These are phyloP conservation scores for Camelina hispida DNA, from an alignment of 345 rosid genomes.

Conservation along the genomic window DNA sequence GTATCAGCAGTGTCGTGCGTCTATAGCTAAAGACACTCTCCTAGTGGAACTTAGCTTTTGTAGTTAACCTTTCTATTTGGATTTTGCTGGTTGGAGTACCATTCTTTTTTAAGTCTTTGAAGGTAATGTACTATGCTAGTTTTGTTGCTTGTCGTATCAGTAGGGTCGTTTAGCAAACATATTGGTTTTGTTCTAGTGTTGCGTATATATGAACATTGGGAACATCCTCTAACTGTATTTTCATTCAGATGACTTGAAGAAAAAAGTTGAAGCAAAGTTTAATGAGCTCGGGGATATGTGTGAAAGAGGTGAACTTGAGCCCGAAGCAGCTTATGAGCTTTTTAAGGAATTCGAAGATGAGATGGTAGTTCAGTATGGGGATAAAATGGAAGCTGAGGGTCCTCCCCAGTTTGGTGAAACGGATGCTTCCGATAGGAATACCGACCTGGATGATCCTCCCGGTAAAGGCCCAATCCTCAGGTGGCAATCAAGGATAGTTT, in stretches of 20 bases:
- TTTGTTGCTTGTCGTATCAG: constrained; percentile 7
- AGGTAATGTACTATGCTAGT: neutral
- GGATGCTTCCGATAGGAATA: constrained; percentile 54
- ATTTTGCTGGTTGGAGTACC: constrained; percentile 6
- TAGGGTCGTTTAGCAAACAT: constrained; percentile 7
- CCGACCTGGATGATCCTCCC: constrained; percentile 74
- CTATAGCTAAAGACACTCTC: neutral
- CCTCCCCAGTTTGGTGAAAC: constrained; percentile 64
- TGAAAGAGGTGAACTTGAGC: constrained; percentile 75
- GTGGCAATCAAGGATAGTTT: constrained; percentile 87
- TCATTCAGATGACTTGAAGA: constrained; percentile 76
- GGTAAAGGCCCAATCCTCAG: constrained; percentile 91
- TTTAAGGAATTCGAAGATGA: constrained; percentile 92
- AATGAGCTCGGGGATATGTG: constrained; percentile 88
- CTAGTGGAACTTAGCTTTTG: constrained; percentile 7
- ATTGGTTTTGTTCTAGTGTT: constrained; percentile 17
- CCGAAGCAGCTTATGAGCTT: constrained; percentile 79
- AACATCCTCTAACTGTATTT: constrained; percentile 25
- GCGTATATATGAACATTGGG: constrained; percentile 4
- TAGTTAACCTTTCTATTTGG: constrained; percentile 3
- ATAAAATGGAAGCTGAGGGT: constrained; percentile 67
- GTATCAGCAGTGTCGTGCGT: too few species aligned
- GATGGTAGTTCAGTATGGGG: constrained; percentile 71
- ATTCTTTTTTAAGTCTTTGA: constrained; percentile 16
- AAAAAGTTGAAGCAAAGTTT: constrained; percentile 75